Evolutionary conservation across 345 rosid genomes (phyloP).

Genomic region (Erodium maritimum): DNA sequence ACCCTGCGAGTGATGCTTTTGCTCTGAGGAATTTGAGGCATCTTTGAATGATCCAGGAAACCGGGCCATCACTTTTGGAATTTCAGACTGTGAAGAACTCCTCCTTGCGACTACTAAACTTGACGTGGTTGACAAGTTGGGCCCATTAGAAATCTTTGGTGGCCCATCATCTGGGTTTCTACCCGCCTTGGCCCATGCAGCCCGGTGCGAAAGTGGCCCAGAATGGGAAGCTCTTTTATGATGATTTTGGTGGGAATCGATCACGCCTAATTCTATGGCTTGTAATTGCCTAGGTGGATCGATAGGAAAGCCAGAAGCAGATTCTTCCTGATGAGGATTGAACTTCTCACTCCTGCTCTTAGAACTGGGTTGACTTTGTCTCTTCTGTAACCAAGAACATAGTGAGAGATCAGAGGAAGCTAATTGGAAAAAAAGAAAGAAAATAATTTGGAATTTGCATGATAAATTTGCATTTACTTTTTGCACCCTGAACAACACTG

Average conservation of each 20-base stretch:
- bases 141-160: slow-evolving; percentile 38
- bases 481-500: no score
- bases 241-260: slow-evolving; percentile 47
- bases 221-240: slow-evolving; percentile 89
- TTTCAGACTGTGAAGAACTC: slow-evolving; percentile 43
- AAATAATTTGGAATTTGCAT: no score
- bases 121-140: slow-evolving; percentile 48
- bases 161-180: slow-evolving; percentile 59
- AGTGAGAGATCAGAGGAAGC: neutral
- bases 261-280: slow-evolving; percentile 37
- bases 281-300: slow-evolving; percentile 94
- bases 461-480: no score
- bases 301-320: slow-evolving; percentile 95
- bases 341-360: slow-evolving; percentile 97
- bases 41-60: slow-evolving; percentile 94
- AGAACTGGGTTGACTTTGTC: slow-evolving; percentile 56
- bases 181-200: slow-evolving; percentile 64
- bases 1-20: slow-evolving; percentile 34
- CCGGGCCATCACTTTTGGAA: slow-evolving; percentile 51
- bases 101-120: slow-evolving; percentile 48
- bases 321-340: slow-evolving; percentile 94
- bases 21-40: slow-evolving; percentile 43
- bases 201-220: slow-evolving; percentile 72
- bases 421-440: no score
- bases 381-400: slow-evolving; percentile 41